A percentile compares a stretch with the other conserved stretches of the same genome.
Evolutionary conservation across 305 asterid genomes (phyloP).

Genomic region (Lippia alba): DNA sequence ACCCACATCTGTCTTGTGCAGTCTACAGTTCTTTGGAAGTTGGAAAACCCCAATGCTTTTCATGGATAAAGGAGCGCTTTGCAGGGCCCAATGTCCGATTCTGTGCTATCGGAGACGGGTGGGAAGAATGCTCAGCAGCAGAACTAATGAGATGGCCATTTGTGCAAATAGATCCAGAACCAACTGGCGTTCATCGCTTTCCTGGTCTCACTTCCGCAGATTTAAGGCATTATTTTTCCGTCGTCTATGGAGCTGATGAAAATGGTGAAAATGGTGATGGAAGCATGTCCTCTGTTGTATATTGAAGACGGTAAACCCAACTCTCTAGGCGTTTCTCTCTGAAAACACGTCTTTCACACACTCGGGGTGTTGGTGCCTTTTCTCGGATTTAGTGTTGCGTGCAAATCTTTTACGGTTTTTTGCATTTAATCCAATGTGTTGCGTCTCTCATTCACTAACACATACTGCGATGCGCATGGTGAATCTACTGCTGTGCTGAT

Average conservation of each 20-base stretch:
- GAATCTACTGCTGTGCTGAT: no score
- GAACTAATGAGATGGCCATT: conserved; percentile 89
- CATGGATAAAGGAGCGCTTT: conserved; percentile 79
- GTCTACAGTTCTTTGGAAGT: conserved; percentile 94
- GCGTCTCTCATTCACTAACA: no score
- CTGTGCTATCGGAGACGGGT: conserved; percentile 89
- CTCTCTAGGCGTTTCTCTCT: no score
- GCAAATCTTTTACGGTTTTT: no score
- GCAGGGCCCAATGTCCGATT: conserved; percentile 62
- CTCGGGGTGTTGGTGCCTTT: no score
- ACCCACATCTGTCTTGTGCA: conserved; percentile 34
- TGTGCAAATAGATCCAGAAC: conserved; percentile 73
- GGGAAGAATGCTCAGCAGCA: conserved; percentile 97
- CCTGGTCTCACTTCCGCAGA: conserved; percentile 83
- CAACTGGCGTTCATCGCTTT: conserved; percentile 69
- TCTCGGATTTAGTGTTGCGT: no score
- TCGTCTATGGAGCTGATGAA: conserved; percentile 65
- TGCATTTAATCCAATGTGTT: no score
- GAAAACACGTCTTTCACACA: no score
- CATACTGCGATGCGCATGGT: no score
- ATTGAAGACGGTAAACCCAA: no score
- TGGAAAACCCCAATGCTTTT: conserved; percentile 86
- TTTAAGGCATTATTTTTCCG: conserved; percentile 65
- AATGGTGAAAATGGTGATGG: conserved; percentile 33
- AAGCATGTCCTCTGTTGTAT: not conserved